Base-by-base conservation (phyloP, 257 asterid species). In the Gentiana dahurica region DNA sequence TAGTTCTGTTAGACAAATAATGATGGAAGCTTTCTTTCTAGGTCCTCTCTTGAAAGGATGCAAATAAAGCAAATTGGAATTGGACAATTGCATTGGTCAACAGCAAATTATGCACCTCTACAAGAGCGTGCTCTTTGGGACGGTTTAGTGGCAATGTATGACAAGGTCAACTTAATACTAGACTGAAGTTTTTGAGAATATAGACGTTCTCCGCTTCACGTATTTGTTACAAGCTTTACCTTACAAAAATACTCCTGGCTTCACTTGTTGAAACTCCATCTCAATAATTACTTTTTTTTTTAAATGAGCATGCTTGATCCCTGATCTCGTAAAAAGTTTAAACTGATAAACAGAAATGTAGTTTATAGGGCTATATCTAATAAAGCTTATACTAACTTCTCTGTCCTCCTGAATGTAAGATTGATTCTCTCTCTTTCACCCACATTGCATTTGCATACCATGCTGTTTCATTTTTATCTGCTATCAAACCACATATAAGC, bases 81-180 rank as follows among this genome's bases (percentile, higher is more conserved):
- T 4, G 98, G 95, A 51, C 98, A 91, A 65, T 65, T 91, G 67
- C 98, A 87, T 62, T 91, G 98, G 98, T 91, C 96, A 34, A 87
- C 98, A n/a, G 95, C 94, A 35, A 87, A 91, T 61, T 91, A 91
- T 59, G 95, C 96, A 45, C 96, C 98, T 61, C 79, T 81, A 41
- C 96, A 91, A 57, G 98, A 91, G 61, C 79, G 81, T 53, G 98
- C 93, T 57, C 92, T 91, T 65, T 91, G 98, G 98, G 94, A 87
- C 77, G 98, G 98, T 71, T 81, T 91, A 81, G 95, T 83, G 75
- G 98, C 98, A 81, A 91, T 91, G 96, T 81, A 91, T 58, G 96
- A 91, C 63, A 77, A 91, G 98, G 98, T 91, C 77, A 79, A 5
- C 11, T 10, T 41, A 41, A 41, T 3, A 41, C 9, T 41, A 41